Conservation (phyloP, 169 alveolate genomes). For the Babesia gibsoni region DNA sequence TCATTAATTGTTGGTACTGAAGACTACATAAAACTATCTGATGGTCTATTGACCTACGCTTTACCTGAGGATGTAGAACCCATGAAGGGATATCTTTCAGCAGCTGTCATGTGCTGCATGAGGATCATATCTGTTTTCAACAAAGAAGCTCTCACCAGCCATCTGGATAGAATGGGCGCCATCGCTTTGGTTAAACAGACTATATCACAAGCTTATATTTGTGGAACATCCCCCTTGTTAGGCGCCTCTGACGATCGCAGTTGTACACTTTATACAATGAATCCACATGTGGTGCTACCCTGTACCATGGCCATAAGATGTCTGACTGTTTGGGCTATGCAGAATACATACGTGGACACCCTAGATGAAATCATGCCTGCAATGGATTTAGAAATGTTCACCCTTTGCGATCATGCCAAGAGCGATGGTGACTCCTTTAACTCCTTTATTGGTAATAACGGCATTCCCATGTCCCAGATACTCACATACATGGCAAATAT, state of each 20-base stretch:
- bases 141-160: not conserved
- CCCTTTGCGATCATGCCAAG: not conserved
- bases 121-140: conserved; percentile 3
- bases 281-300: not conserved
- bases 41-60: not conserved
- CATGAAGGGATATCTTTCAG: not conserved
- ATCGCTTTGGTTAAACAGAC: conserved; percentile 34
- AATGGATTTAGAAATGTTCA: conserved; percentile 4
- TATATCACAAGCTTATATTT: not conserved
- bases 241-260: not conserved
- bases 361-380: conserved; percentile 46
- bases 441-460: conserved; percentile 2
- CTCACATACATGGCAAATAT: not conserved
- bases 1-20: conserved; percentile 15
- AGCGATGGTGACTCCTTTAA: not conserved
- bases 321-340: conserved; percentile 42
- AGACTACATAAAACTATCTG: not conserved
- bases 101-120: conserved; percentile 2
- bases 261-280: not conserved
- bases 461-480: conserved; percentile 9
- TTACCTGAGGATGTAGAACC: not conserved
- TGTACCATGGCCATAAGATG: conserved; percentile 32
- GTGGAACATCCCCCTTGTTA: not conserved
- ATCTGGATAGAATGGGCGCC: conserved; percentile 18
- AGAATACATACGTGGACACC: conserved; percentile 12